Evolutionary conservation across 805 yeast species (phyloP).

Genomic region (Kazachstania martiniae): DNA sequence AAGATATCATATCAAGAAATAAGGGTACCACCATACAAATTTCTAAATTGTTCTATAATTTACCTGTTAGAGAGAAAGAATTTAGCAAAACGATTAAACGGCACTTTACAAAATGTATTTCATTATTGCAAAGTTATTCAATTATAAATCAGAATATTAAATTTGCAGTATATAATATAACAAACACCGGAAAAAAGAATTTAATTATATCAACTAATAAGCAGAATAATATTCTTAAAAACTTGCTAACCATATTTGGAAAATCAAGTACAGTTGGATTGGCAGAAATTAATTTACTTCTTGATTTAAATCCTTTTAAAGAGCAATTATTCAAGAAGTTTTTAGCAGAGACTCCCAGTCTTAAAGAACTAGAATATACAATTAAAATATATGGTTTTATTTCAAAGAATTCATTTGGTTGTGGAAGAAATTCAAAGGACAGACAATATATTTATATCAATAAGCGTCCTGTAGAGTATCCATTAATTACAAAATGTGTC

Average conservation of each 20-base stretch:
- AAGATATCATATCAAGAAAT: conserved; percentile 38
- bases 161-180: conserved; percentile 47
- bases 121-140: conserved; percentile 55
- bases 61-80: conserved; percentile 79
- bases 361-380: conserved; percentile 17
- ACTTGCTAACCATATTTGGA: conserved; percentile 63
- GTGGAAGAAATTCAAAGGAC: conserved; percentile 61
- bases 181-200: conserved; percentile 36
- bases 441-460: conserved; percentile 70
- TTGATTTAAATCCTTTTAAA: conserved; percentile 29
- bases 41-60: conserved; percentile 45
- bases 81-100: conserved; percentile 54
- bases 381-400: conserved; percentile 47
- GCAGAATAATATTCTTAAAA: conserved; percentile 36
- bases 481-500: conserved; percentile 43
- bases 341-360: conserved; percentile 3
- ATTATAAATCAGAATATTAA: conserved; percentile 48
- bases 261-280: conserved; percentile 51
- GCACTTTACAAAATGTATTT: conserved; percentile 63
- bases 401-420: conserved; percentile 71
- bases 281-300: conserved; percentile 34
- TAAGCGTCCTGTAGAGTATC: conserved; percentile 57
- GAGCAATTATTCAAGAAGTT: conserved; percentile 4
- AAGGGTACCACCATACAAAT: conserved; percentile 63
- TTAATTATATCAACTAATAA: conserved; percentile 53